phyloP scores from a whole-genome alignment of 2,329 filamentous ascomycete species.

The Epichloe gansuensis region DNA sequence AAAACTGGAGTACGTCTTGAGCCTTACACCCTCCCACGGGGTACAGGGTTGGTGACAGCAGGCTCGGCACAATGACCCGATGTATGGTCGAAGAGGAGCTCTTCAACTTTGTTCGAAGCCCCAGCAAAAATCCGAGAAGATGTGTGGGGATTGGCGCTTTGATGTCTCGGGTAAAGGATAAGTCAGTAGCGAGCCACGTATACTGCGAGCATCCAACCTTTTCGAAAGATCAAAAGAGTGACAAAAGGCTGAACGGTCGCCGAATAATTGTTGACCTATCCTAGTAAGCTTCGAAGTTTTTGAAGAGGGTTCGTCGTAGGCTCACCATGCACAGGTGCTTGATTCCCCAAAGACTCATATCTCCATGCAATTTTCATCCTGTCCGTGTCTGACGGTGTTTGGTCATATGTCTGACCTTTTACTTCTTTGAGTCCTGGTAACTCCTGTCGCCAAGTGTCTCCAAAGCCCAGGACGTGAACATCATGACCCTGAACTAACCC shows the following conservation, averaged over 20 bases:
- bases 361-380: constrained; percentile 99
- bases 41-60: constrained; percentile 82
- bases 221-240: constrained; percentile 63
- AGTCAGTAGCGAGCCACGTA: constrained; percentile 35
- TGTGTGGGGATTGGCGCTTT: constrained; percentile 13
- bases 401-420: constrained; percentile 25
- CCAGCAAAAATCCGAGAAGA: constrained; percentile 47
- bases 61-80: constrained; percentile 69
- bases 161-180: constrained; percentile 34
- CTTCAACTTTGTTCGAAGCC: constrained; percentile 42
- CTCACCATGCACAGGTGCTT: constrained; percentile 25
- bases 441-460: constrained; percentile 70
- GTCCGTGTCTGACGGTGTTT: constrained; percentile 38
- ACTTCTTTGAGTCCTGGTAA: constrained; percentile 56
- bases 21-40: constrained; percentile 57
- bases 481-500: constrained; percentile 84
- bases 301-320: not conserved
- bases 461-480: constrained; percentile 72
- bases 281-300: not conserved
- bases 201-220: constrained; percentile 38
- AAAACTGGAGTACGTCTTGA: constrained; percentile 62
- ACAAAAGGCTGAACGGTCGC: constrained; percentile 37
- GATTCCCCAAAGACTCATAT: constrained; percentile 64
- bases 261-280: constrained; percentile 3
- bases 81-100: constrained; percentile 54